Base-by-base conservation (phyloP, 345 rosid genomes). In the Iberis pinnata region DNA sequence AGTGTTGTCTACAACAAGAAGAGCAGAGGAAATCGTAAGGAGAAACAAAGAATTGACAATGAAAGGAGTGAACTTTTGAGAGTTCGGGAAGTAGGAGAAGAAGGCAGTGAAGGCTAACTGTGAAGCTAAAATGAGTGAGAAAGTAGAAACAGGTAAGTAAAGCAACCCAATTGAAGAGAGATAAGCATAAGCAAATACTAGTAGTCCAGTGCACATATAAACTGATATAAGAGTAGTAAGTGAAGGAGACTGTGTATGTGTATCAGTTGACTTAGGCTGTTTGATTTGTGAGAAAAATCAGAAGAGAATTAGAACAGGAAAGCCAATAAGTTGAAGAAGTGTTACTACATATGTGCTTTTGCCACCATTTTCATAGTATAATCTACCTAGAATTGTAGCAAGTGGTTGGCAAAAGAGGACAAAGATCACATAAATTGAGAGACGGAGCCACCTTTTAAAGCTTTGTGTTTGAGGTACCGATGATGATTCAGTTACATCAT, bases 101-200 rank as follows among this genome's bases (percentile, higher is more conserved):
- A 76, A 49, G 26, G 77, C 73, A 25, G 72, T 81, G 75, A 81
- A 76, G 18, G 68, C 78, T 31, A 75, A 15, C 18, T 75, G 78
- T 0, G 73, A 68, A 8, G 76, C 74, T 18, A 56, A 54, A 6
- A 76, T 26, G 12, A 81, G 51, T 18, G 80, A 56, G 56, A 39
- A 70, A 5, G 81, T 76, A 9, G 80, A 76, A 2, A 78, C 64
- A 0, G 78, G 92, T 49, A 80, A 74, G 68, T 73, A 71, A 7
- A 45, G 44, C 12, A 78, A 69, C 24, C 84, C 84, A 14, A 70
- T 27, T 6, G 78, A 73, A 19, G 65, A 74, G 18, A 74, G 4
- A 44, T 77, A 62, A 42, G 61, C 49, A 6, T 9, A 4, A 29
- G 38, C 61, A 1, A 76, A 75, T 1, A 45, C 15, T 25, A 75